Evolutionary conservation across 257 asterid species (phyloP).

Genomic region (Solanum virginianum): DNA sequence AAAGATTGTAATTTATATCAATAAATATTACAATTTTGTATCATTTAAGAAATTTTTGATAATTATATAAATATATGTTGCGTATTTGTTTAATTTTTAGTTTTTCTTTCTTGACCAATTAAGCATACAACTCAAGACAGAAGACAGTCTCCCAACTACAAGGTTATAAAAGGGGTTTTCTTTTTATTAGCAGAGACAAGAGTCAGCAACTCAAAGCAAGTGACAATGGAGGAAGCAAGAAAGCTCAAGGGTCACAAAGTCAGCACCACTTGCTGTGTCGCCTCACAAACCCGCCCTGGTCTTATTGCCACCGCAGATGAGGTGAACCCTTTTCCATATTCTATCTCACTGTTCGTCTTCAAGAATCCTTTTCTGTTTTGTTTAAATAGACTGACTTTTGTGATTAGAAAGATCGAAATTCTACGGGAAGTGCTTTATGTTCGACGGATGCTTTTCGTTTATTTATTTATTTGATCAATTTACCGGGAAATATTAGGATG

Average conservation of each 20-base stretch:
- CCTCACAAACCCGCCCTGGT: constrained; percentile 68
- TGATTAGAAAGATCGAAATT: not conserved
- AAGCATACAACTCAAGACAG: no score
- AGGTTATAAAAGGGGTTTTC: not conserved
- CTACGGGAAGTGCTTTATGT: not conserved
- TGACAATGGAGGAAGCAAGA: constrained; percentile 48
- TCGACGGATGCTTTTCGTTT: not conserved
- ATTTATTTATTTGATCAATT: not conserved
- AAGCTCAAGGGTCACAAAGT: constrained; percentile 60
- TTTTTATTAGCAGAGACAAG: no score
- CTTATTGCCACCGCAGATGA: constrained; percentile 71
- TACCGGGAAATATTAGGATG: constrained; percentile 36
- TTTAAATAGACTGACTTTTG: not conserved
- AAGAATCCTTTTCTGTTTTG: not conserved
- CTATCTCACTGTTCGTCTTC: not conserved
- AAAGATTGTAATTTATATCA: no score
- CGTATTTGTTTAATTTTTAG: no score
- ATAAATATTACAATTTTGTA: fast-evolving
- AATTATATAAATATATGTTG: no score
- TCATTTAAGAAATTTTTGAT: no score
- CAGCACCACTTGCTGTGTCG: constrained; percentile 71
- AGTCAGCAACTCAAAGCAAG: not conserved
- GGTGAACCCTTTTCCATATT: constrained; percentile 20
- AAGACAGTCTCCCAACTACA: no score
- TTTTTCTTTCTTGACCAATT: no score